Conservation (phyloP, 225 moss, liverwort and hornwort genomes). For the Pleurozium schreberi region DNA sequence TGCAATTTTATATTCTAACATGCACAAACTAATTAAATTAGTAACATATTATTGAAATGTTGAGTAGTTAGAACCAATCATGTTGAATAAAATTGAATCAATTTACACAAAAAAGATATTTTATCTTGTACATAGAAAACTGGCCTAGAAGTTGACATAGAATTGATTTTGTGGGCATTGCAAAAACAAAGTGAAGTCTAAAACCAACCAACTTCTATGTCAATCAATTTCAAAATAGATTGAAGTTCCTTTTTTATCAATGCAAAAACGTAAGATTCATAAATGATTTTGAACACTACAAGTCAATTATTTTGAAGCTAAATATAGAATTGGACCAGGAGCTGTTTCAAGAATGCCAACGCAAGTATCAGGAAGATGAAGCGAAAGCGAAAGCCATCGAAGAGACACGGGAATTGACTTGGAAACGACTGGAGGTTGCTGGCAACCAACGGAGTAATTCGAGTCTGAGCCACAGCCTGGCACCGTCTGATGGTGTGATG, state of each 20-base stretch:
- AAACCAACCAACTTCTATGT: background rate
- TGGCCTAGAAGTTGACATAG: background rate
- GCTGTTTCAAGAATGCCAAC: slow-evolving; percentile 89
- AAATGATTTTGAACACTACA: rapidly evolving
- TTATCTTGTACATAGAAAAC: background rate
- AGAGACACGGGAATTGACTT: slow-evolving; percentile 72
- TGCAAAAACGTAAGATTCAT: background rate
- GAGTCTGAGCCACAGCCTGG: slow-evolving; percentile 9
- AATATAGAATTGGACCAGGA: slow-evolving; percentile 68
- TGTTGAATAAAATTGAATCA: background rate
- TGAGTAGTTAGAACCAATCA: background rate
- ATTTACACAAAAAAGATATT: too few species aligned
- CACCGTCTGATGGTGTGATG: slow-evolving; percentile 37
- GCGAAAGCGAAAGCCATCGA: slow-evolving; percentile 58
- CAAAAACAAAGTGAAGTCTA: background rate
- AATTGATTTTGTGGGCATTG: background rate
- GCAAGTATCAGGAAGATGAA: slow-evolving; percentile 90
- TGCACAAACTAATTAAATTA: background rate
- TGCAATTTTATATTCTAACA: background rate
- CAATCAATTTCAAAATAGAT: background rate
- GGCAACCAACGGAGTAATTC: slow-evolving; percentile 35
- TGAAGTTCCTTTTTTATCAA: background rate
- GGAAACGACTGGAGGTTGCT: slow-evolving; percentile 89
- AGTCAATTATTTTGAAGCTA: rapidly evolving
- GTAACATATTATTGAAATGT: background rate